These are phyloP conservation scores for Colletotrichum sp. DNA, from an alignment of 2,329 filamentous ascomycete genomes.

Conservation along the genomic window DNA sequence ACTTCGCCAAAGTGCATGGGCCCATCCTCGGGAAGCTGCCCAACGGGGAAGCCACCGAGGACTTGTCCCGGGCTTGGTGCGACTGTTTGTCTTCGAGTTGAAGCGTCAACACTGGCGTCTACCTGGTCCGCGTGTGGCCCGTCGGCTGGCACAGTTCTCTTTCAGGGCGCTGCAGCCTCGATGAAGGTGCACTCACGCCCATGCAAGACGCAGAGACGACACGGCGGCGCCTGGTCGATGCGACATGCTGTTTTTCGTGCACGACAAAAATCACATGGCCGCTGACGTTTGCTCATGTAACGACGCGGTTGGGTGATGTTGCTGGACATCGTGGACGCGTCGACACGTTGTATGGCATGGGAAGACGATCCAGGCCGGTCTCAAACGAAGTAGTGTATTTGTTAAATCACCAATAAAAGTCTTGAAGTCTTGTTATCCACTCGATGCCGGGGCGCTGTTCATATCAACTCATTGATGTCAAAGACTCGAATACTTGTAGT, in stretches of 20 bases:
- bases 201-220: slow-evolving; percentile 45
- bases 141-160: background rate
- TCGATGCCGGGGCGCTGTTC: background rate
- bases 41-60: background rate
- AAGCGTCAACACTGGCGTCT: background rate
- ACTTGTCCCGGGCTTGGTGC: background rate
- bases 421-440: too few relatives aligned
- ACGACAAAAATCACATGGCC: slow-evolving; percentile 51
- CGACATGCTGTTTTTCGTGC: slow-evolving; percentile 49
- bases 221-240: slow-evolving; percentile 44
- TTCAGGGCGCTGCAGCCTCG: slow-evolving; percentile 29
- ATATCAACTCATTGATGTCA: background rate
- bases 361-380: background rate
- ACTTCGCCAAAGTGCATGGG: background rate
- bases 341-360: background rate
- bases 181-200: slow-evolving; percentile 48
- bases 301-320: background rate
- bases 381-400: too few relatives aligned
- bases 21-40: background rate
- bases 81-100: background rate
- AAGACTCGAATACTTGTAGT: too few relatives aligned
- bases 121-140: background rate
- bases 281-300: slow-evolving; percentile 29
- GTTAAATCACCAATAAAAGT: too few relatives aligned
- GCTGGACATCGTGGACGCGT: background rate